Evolutionary conservation across 176 grass and related monocot genomes (phyloP).

Genomic region (Aechmea fasciata): DNA sequence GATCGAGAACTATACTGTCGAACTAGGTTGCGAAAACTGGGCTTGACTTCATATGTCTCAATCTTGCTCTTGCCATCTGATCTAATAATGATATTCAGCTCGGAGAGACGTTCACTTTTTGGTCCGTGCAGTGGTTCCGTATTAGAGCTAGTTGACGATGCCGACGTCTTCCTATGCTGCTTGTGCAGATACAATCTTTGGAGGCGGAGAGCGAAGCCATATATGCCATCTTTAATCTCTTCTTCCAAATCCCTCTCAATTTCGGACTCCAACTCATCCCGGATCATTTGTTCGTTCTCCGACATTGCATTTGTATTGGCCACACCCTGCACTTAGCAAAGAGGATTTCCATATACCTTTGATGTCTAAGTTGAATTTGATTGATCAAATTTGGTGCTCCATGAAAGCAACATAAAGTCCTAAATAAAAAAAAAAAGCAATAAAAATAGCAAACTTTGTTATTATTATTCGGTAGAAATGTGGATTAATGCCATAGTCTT

Average conservation of each 20-base stretch:
- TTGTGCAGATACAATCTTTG: constrained; percentile 23
- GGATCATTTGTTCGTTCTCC: constrained; percentile 16
- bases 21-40: not conserved
- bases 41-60: constrained; percentile 17
- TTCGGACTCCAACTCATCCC: constrained; percentile 17
- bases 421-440: no score
- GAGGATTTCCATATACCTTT: not conserved
- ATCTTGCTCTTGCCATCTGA: constrained; percentile 18
- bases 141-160: no score
- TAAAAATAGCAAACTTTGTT: no score
- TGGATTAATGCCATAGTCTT: not conserved
- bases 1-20: constrained; percentile 5
- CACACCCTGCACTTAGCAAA: constrained; percentile 10
- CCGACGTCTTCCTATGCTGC: not conserved
- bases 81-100: constrained; percentile 26
- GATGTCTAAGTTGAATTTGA: not conserved
- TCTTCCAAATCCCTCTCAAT: constrained; percentile 35
- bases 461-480: not conserved
- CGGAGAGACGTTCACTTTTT: not conserved
- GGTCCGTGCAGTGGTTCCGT: not conserved
- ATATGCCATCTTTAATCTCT: constrained; percentile 26
- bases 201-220: constrained; percentile 11
- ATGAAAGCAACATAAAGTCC: no score
- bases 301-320: constrained; percentile 1
- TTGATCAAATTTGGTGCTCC: no score